Base-by-base conservation (phyloP, 148 eudicot species). In the Spergularia marina region DNA sequence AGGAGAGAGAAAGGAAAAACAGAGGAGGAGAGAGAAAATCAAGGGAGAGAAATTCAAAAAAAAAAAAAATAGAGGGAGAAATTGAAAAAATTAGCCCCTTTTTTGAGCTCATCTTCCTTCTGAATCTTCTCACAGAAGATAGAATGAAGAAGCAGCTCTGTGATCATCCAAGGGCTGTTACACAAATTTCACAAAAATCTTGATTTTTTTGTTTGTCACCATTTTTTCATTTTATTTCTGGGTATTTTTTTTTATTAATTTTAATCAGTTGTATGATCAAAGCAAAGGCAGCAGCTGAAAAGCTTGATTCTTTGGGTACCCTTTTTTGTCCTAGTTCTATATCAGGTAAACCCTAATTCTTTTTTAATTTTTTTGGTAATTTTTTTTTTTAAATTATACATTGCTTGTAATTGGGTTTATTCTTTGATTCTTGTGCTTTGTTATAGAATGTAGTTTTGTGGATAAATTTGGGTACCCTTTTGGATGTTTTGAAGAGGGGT, bases 391-490 rank as follows among this genome's bases (percentile, higher is more conserved):
- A 23, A 23, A 23, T 14, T 62, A 16, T 70, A 39, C 79, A 78
- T 91, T 88, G 85, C 94, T 90, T 90, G 87, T 17, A 58, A 58
- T 44, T 62, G 82, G 68, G 91, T 85, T 78, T 86, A 91, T 91
- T 83, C 90, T 75, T 65, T 78, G 55, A 80, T 81, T 74, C 71
- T 25, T 58, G 68, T 56, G 34, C 74, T 85, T 82, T 53, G 18
- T 64, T 41, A 11, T 36, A 30, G 41, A 79, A 71, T 79, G 66
- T 64, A 63, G 36, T 74, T 69, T 75, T 53, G 61, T 39, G 6
- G 74, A 36, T 60, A 51, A 23, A 52, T 77, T 52, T 58, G 40
- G 61, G 41, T 70, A 70, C 68, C 79, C 74, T 60, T 76, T 68
- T 68, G 73, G 16, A 44, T 44, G 51, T 36, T 72, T 47, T 61